phyloP scores from a whole-genome alignment of 108 stramenopile genomes.

The Aureococcus anophagefferens region DNA sequence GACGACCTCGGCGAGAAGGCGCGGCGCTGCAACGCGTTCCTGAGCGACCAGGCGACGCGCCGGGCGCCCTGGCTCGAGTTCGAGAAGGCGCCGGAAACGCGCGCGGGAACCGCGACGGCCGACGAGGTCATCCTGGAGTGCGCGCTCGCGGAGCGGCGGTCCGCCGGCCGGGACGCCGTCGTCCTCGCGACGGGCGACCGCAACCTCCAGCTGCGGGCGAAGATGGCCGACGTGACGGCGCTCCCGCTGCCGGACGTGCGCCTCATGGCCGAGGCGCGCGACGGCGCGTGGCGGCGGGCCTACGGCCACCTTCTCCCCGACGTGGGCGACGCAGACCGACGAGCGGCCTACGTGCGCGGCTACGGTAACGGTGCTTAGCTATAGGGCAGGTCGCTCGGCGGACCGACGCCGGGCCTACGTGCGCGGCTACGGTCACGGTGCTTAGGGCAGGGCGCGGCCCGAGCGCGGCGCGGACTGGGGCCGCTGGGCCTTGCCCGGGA shows the following conservation, averaged over 20 bases:
- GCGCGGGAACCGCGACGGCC: neutral
- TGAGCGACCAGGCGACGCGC: neutral
- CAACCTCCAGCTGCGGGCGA: neutral
- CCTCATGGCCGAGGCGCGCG: neutral
- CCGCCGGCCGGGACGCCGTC: too few species aligned
- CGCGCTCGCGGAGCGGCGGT: neutral
- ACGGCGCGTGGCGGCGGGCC: neutral
- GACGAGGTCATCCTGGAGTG: neutral
- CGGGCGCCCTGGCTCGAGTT: neutral
- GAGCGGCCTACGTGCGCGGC: neutral
- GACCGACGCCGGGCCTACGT: neutral
- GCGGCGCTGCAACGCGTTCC: neutral
- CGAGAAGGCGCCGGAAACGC: neutral
- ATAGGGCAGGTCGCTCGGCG: too few species aligned
- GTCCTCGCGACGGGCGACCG: neutral
- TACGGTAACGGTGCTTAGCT: neutral
- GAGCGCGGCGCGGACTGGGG: too few species aligned
- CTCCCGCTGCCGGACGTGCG: neutral
- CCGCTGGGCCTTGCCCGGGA: too few species aligned
- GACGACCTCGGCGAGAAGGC: neutral
- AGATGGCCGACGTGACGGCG: neutral
- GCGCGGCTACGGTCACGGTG: neutral
- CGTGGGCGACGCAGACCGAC: neutral
- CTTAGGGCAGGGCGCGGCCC: too few species aligned
- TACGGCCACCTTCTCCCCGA: neutral